Evolutionary conservation across 345 rosid genomes (phyloP).

Genomic region (Populus euphratica): DNA sequence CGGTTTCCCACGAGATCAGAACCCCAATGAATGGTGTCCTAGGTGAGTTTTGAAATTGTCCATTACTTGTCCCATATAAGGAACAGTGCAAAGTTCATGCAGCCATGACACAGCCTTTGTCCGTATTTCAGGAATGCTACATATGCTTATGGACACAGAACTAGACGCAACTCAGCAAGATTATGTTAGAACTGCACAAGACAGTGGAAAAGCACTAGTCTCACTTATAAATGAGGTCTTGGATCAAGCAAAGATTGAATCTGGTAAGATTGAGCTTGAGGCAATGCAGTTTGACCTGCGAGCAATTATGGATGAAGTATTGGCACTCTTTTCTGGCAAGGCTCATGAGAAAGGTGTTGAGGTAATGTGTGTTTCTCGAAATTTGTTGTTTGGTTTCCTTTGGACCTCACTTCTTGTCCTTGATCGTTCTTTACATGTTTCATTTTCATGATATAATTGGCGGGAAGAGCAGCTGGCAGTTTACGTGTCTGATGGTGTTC

Average conservation of each 20-base stretch:
- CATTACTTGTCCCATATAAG: neutral
- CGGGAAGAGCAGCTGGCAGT: slow-evolving; percentile 71
- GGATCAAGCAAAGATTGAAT: slow-evolving; percentile 92
- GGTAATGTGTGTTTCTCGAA: slow-evolving; percentile 39
- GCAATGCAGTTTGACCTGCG: slow-evolving; percentile 74
- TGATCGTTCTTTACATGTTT: neutral
- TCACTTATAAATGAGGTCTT: slow-evolving; percentile 87
- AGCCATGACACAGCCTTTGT: slow-evolving; percentile 4
- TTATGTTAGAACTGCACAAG: slow-evolving; percentile 86
- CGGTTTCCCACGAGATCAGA: slow-evolving; percentile 97
- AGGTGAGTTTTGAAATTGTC: slow-evolving; percentile 49
- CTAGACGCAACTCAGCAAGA: slow-evolving; percentile 90
- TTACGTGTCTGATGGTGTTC: slow-evolving; percentile 79
- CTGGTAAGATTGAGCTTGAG: slow-evolving; percentile 96
- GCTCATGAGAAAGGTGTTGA: slow-evolving; percentile 85
- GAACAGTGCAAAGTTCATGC: slow-evolving; percentile 1
- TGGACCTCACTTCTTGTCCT: neutral
- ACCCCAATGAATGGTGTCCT: slow-evolving; percentile 99
- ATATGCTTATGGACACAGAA: slow-evolving; percentile 85
- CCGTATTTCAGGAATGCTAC: slow-evolving; percentile 68
- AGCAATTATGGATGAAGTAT: slow-evolving; percentile 81
- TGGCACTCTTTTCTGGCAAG: slow-evolving; percentile 87
- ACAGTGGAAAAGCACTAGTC: slow-evolving; percentile 87
- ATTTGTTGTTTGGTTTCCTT: neutral
- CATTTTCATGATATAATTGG: slow-evolving; percentile 7